These are phyloP conservation scores for Penicillium italicum DNA, from an alignment of 2,329 filamentous ascomycete species.

Conservation along the genomic window DNA sequence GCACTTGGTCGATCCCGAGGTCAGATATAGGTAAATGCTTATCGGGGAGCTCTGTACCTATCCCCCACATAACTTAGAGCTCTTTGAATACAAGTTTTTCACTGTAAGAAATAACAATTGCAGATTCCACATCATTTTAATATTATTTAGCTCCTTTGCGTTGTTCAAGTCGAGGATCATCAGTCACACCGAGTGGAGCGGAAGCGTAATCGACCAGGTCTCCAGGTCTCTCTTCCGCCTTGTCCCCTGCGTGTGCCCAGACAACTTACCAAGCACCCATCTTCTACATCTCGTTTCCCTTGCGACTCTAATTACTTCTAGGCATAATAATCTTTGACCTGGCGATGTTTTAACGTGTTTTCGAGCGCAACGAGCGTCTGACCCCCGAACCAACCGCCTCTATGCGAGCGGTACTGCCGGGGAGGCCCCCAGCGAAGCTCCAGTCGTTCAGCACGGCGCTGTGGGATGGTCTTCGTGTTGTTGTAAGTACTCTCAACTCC, in stretches of 20 bases:
- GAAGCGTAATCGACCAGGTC: conserved; percentile 13
- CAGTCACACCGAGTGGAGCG: conserved; percentile 17
- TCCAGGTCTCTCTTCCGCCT: conserved; percentile 11
- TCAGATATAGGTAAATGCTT: conserved; percentile 1
- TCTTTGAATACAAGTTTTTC: neutral
- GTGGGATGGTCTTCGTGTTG: conserved; percentile 69
- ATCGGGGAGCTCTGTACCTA: neutral
- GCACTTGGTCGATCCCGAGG: neutral
- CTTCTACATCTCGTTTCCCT: neutral
- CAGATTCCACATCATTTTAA: neutral
- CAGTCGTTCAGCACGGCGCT: conserved; percentile 71
- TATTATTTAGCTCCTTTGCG: neutral
- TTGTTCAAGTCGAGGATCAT: neutral
- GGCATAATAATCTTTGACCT: neutral
- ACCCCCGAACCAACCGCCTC: conserved; percentile 41
- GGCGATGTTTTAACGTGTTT: conserved; percentile 36
- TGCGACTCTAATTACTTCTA: neutral
- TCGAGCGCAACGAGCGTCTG: conserved; percentile 28
- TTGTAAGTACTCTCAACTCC: conserved; percentile 52
- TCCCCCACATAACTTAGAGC: neutral
- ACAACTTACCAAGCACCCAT: neutral
- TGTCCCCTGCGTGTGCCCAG: conserved; percentile 12
- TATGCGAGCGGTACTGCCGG: conserved; percentile 77
- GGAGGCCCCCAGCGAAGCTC: conserved; percentile 71
- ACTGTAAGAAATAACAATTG: neutral